phyloP scores from a whole-genome alignment of 2,329 filamentous ascomycete species.

The Trichoderma sp. region DNA sequence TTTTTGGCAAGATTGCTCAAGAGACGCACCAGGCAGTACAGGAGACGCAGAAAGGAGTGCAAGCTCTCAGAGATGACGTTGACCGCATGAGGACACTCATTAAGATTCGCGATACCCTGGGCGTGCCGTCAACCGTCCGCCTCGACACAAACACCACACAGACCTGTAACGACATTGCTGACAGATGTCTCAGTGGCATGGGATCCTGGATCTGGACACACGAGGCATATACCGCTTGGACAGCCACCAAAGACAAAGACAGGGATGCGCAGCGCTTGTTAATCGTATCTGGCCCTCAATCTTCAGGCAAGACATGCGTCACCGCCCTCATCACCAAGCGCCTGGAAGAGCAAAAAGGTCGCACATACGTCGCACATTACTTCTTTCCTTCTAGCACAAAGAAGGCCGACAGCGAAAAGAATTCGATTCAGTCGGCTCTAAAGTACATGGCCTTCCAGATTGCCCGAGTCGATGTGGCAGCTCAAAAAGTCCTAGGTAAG shows the following conservation, averaged over 20 bases:
- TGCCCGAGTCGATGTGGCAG: neutral
- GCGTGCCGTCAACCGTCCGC: neutral
- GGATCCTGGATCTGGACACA: neutral
- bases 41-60: neutral
- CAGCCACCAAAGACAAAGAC: neutral
- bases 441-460: slow-evolving; percentile 4
- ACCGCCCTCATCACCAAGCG: neutral
- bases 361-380: neutral
- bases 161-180: neutral
- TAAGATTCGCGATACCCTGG: neutral
- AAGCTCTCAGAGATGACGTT: neutral
- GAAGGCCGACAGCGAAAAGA: neutral
- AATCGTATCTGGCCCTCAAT: neutral
- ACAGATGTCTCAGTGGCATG: neutral
- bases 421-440: neutral
- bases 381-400: neutral
- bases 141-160: neutral
- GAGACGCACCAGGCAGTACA: neutral
- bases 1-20: neutral
- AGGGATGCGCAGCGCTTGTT: neutral
- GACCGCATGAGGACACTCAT: neutral
- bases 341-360: slow-evolving; percentile 1
- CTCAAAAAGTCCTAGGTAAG: neutral
- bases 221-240: neutral
- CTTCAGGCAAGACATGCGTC: neutral